Evolutionary conservation across 768 basidiomycete species (phyloP).

Genomic region (Phylloporus sp.): DNA sequence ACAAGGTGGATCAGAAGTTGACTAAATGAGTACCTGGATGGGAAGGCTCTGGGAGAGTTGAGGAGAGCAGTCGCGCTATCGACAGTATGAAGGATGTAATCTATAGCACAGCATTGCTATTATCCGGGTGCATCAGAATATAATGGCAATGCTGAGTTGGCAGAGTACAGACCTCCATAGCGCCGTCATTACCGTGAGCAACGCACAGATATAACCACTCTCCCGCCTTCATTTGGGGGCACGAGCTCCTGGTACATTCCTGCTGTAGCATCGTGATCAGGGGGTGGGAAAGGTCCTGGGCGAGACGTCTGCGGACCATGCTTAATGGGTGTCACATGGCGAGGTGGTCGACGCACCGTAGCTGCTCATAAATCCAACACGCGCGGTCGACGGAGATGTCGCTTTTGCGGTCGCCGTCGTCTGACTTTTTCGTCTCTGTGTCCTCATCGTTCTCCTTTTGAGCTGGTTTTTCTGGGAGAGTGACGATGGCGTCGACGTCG

Average conservation of each 20-base stretch:
- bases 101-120: constrained; percentile 94
- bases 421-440: constrained; percentile 29
- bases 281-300: constrained; percentile 83
- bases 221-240: constrained; percentile 98
- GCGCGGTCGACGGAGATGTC: constrained; percentile 71
- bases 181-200: constrained; percentile 85
- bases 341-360: constrained; percentile 37
- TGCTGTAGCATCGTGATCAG: constrained; percentile 81
- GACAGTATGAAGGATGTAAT: constrained; percentile 90
- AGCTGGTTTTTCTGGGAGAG: constrained; percentile 57
- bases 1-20: constrained; percentile 14
- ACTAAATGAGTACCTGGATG: constrained; percentile 62
- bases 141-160: neutral
- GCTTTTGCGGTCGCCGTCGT: constrained; percentile 30
- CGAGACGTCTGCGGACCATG: constrained; percentile 58
- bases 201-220: constrained; percentile 98
- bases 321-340: neutral
- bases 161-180: constrained; percentile 65
- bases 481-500: constrained; percentile 78
- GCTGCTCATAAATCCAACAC: constrained; percentile 79
- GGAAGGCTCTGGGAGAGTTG: constrained; percentile 88
- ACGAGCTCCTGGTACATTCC: constrained; percentile 80
- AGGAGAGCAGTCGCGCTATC: constrained; percentile 91
- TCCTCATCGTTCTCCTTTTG: constrained; percentile 29
- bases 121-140: constrained; percentile 15